phyloP scores from a whole-genome alignment of 2,329 filamentous ascomycete species.

The Pestalotiopsis sp. region DNA sequence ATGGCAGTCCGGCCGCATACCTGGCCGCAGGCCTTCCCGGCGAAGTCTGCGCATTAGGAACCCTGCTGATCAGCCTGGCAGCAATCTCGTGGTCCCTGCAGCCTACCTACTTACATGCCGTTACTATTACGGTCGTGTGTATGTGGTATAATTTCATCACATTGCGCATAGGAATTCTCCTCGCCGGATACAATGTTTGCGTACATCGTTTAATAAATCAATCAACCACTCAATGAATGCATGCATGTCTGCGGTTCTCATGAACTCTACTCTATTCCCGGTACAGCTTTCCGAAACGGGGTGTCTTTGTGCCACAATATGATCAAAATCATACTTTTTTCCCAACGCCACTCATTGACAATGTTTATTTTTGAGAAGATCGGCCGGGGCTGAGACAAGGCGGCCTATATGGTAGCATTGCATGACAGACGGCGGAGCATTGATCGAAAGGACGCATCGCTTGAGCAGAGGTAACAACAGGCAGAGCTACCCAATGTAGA shows the following conservation, averaged over 20 bases:
- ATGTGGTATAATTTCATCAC: neutral
- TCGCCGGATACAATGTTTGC: neutral
- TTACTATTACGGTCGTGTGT: constrained; percentile 20
- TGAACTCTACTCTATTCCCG: constrained; percentile 18
- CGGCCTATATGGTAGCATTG: neutral
- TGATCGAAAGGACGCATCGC: neutral
- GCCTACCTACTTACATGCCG: constrained; percentile 26
- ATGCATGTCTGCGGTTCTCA: constrained; percentile 25
- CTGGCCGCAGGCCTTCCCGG: constrained; percentile 24
- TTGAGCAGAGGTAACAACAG: neutral
- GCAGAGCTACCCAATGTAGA: neutral
- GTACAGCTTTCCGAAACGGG: neutral
- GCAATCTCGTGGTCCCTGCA: constrained; percentile 28
- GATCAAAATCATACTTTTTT: neutral
- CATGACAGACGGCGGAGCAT: neutral
- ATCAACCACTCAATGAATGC: neutral
- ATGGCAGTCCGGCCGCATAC: constrained; percentile 24
- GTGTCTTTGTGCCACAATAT: neutral
- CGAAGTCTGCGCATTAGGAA: neutral
- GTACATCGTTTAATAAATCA: neutral
- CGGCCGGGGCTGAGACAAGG: neutral
- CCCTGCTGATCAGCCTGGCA: constrained; percentile 7
- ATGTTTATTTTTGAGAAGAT: neutral
- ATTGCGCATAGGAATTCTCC: neutral
- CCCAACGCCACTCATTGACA: neutral